Conservation (phyloP, 2,329 filamentous ascomycete species). For the Colletotrichum sp. region DNA sequence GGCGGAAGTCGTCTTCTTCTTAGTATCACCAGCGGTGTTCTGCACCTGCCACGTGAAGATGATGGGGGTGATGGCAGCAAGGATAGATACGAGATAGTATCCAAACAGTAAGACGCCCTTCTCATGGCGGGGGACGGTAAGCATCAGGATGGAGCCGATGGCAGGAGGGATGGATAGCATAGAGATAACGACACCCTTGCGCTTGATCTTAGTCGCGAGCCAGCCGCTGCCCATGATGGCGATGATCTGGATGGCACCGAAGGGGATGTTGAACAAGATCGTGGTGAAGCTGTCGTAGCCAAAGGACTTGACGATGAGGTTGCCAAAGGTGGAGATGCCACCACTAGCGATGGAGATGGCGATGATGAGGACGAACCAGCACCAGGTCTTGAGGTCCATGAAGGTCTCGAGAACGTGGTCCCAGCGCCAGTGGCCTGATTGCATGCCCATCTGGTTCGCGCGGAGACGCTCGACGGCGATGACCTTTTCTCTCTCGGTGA, state of each 20-base stretch:
- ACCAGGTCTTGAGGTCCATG: conserved; percentile 40
- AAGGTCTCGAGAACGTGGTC: conserved; percentile 40
- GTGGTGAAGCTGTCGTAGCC: conserved; percentile 59
- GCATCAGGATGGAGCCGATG: conserved; percentile 50
- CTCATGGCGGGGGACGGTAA: conserved; percentile 49
- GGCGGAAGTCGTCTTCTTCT: conserved; percentile 70
- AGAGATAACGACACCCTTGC: conserved; percentile 49
- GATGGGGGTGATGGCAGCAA: conserved; percentile 50
- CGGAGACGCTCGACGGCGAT: conserved; percentile 61
- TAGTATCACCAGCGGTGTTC: conserved; percentile 73
- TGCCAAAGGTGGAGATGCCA: conserved; percentile 62
- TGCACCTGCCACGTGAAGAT: conserved; percentile 67
- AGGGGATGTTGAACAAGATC: conserved; percentile 63
- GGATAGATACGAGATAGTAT: conserved; percentile 47
- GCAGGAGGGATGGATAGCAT: conserved; percentile 40
- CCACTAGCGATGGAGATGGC: conserved; percentile 59
- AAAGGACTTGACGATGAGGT: conserved; percentile 60
- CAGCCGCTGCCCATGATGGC: conserved; percentile 60
- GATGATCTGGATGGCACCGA: conserved; percentile 64
- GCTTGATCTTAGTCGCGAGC: conserved; percentile 44
- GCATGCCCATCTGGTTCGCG: conserved; percentile 49
- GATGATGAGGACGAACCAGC: conserved; percentile 46
- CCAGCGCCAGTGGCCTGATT: conserved; percentile 38
- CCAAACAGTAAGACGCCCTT: conserved; percentile 55
- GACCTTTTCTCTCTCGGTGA: conserved; percentile 58